Evolutionary conservation across 2,329 filamentous ascomycete genomes (phyloP), one percentile per base, ranked within the genome.

Genomic region (Alternaria angustiovoidea): DNA sequence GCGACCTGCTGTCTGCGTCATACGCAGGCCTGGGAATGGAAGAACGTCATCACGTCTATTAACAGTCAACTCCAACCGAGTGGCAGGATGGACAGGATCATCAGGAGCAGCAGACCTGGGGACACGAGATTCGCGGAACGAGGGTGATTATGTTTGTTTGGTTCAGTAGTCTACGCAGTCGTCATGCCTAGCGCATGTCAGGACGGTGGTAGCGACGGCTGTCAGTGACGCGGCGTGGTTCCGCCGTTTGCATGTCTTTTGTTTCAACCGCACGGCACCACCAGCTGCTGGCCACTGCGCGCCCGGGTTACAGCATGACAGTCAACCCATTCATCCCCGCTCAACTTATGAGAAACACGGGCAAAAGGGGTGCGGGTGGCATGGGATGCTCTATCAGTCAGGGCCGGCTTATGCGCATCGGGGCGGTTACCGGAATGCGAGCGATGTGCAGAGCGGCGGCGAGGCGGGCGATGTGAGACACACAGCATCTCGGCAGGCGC

Each of bases 181-280:
- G 24, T 24, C 39, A 18, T 26, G 30, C 30, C 18, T 22, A 32
- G 26, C 22, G 57, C 48, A 48, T 49, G 26, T n/a, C 38, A 16
- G 16, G 22, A 39, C 9, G 18, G 55, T 41, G 38, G 51, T 55
- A 22, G 57, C 30, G 41, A 39, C 44, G 42, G 46, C 41, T 59
- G 58, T 57, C 61, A 44, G 42, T 61, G 51, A 59, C 52, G 51
- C 55, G 55, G 52, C 51, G 39, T 30, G 52, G 12, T 38, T 46
- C 57, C 64, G 59, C 57, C 53, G 63, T 66, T 65, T 62, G 51
- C 54, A 52, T 38, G 62, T 59, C 55, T 61, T 36, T 61, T 58
- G 67, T 69, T 67, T 67, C 63, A 61, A 65, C 47, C 26, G 46
- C 49, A 32, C 14, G 46, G 42, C 7, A 36, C 22, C 39, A 51